Conservation (phyloP, 495 filamentous ascomycete genomes). For the Diplogelasinospora grovesii region DNA sequence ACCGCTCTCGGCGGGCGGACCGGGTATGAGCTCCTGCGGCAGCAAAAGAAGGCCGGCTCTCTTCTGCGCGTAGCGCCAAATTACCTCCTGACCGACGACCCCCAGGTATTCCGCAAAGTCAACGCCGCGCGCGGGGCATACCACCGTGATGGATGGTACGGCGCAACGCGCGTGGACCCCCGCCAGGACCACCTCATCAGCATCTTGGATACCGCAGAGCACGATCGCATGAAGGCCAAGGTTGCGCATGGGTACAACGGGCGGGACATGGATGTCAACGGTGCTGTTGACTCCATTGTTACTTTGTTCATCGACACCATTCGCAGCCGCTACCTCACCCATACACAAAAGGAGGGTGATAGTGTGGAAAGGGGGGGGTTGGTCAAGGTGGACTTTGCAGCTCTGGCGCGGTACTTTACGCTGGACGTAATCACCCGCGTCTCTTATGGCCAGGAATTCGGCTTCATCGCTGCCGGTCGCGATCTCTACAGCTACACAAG, state of each 20-base stretch:
- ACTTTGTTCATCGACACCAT: conserved; percentile 23
- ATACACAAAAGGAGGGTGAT: neutral
- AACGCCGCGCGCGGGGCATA: conserved; percentile 18
- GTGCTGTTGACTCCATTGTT: conserved; percentile 32
- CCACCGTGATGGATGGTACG: conserved; percentile 1
- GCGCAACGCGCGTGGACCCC: conserved; percentile 2
- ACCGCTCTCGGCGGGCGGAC: conserved; percentile 4
- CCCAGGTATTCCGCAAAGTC: conserved; percentile 19
- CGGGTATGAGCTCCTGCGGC: conserved; percentile 2
- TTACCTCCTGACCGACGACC: conserved; percentile 19
- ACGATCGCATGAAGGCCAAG: conserved; percentile 25
- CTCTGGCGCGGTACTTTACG: conserved; percentile 1
- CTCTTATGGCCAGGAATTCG: conserved; percentile 32
- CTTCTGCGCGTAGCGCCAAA: conserved; percentile 38
- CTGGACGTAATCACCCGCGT: conserved; percentile 41
- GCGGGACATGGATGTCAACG: conserved; percentile 18
- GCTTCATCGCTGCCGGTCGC: no score
- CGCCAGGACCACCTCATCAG: conserved; percentile 20
- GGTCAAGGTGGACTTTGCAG: conserved; percentile 4
- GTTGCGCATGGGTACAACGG: conserved; percentile 37
- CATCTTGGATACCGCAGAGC: conserved; percentile 23
- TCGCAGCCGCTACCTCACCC: conserved; percentile 1
- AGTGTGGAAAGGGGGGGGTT: neutral
- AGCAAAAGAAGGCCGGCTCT: conserved; percentile 37
- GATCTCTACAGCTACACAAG: no score